phyloP scores from a whole-genome alignment of 176 grass and related monocot genomes.

The Tuctoria greenei region DNA sequence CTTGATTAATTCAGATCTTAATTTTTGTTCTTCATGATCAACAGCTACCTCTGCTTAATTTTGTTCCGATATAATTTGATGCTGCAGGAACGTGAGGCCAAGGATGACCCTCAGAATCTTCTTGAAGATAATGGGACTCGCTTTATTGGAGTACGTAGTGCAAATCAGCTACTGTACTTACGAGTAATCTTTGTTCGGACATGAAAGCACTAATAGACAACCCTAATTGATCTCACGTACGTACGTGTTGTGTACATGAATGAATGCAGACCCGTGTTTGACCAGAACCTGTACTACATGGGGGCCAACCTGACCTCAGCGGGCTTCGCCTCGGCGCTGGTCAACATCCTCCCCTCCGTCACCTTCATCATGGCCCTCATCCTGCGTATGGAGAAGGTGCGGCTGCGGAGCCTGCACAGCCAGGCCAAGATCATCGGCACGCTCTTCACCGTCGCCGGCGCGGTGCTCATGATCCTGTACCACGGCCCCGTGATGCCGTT shows the following conservation, averaged over 20 bases:
- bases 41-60: not conserved
- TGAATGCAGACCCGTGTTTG: slow-evolving; percentile 68
- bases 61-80: not conserved
- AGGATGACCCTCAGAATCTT: slow-evolving; percentile 64
- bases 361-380: slow-evolving; percentile 76
- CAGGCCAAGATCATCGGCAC: slow-evolving; percentile 87
- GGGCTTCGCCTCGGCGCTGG: slow-evolving; percentile 66
- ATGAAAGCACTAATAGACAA: not conserved
- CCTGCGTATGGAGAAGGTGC: slow-evolving; percentile 73
- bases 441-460: slow-evolving; percentile 58
- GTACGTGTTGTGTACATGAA: not conserved
- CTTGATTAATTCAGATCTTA: not conserved
- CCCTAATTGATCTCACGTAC: not conserved
- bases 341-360: slow-evolving; percentile 78
- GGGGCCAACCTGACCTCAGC: slow-evolving; percentile 57
- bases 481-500: slow-evolving; percentile 67
- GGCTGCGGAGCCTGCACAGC: slow-evolving; percentile 58
- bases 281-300: slow-evolving; percentile 91
- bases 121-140: slow-evolving; percentile 65
- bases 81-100: slow-evolving; percentile 59
- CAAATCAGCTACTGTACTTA: not conserved
- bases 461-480: slow-evolving; percentile 91
- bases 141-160: slow-evolving; percentile 58
- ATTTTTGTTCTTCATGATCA: not conserved
- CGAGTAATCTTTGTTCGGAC: not conserved